phyloP scores from a whole-genome alignment of 1,284 basidiomycete species.

The Tylopilus orsonianus region DNA sequence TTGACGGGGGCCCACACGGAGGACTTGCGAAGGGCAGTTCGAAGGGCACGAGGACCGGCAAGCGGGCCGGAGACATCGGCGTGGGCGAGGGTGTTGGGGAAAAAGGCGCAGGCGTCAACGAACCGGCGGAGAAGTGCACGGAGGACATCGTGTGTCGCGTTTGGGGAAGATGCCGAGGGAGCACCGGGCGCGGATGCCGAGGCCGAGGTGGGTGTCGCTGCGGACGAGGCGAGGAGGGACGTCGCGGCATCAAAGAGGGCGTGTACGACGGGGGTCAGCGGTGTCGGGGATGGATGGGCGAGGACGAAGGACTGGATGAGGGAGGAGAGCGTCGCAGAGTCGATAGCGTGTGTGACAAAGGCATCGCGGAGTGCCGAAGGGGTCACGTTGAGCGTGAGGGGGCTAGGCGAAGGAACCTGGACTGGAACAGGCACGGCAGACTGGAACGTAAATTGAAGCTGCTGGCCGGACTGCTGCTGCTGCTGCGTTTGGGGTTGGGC shows the following conservation, averaged over 20 bases:
- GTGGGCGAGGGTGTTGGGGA: constrained; percentile 45
- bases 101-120: constrained; percentile 49
- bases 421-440: constrained; percentile 22
- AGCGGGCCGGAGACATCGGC: constrained; percentile 51
- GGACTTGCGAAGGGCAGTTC: constrained; percentile 53
- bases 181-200: constrained; percentile 4
- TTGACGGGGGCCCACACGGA: constrained; percentile 44
- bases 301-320: constrained; percentile 49
- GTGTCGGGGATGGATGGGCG: constrained; percentile 45
- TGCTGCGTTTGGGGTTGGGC: constrained; percentile 30
- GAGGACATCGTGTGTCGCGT: constrained; percentile 19
- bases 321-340: constrained; percentile 45
- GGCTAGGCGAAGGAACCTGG: constrained; percentile 21
- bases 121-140: constrained; percentile 44
- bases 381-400: constrained; percentile 38
- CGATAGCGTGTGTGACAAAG: constrained; percentile 44
- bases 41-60: constrained; percentile 51
- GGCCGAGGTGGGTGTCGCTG: constrained; percentile 35
- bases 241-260: constrained; percentile 50
- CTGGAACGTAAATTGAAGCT: constrained; percentile 40
- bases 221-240: constrained; percentile 22
- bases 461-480: constrained; percentile 23
- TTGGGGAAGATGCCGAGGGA: constrained; percentile 3
- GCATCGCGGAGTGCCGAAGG: constrained; percentile 46
- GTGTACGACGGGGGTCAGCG: constrained; percentile 46